A percentile compares a stretch with the other conserved stretches of the same genome.
Conservation (phyloP, 2,329 filamentous ascomycete species). For the Clarireedia sp. region DNA sequence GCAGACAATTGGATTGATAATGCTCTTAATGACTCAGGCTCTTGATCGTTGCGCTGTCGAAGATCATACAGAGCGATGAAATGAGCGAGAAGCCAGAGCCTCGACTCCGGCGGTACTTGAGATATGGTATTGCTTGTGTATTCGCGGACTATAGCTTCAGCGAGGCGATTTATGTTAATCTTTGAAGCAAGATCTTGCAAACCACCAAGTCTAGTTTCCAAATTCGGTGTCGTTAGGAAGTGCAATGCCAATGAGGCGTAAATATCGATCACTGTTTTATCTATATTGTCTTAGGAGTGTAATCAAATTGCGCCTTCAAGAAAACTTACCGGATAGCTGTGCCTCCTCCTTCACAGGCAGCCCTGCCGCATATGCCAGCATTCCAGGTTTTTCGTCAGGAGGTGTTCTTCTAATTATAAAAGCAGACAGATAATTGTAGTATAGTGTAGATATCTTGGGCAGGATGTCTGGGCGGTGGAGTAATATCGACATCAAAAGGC, state of each 20-base stretch:
- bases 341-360: not conserved
- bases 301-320: not conserved
- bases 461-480: slow-evolving; percentile 18
- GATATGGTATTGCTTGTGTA: slow-evolving; percentile 19
- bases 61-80: slow-evolving; percentile 50
- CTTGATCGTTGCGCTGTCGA: slow-evolving; percentile 30
- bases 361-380: slow-evolving; percentile 1
- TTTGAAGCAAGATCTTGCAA: slow-evolving; percentile 21
- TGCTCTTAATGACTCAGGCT: slow-evolving; percentile 40
- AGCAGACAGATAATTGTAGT: slow-evolving; percentile 26
- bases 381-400: not conserved
- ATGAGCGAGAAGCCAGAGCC: slow-evolving; percentile 60
- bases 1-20: slow-evolving; percentile 47
- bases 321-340: not conserved
- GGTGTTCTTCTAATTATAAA: slow-evolving; percentile 10
- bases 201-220: slow-evolving; percentile 17
- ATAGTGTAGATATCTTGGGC: slow-evolving; percentile 20
- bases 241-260: slow-evolving; percentile 26
- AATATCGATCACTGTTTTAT: slow-evolving; percentile 14
- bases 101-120: slow-evolving; percentile 27
- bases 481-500: slow-evolving; percentile 21
- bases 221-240: slow-evolving; percentile 27
- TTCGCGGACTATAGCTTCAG: slow-evolving; percentile 21
- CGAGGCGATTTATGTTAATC: slow-evolving; percentile 23
- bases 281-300: slow-evolving; percentile 10